Percentiles rank a stretch among this genome's conserved stretches.
These are phyloP conservation scores for Boechera stricta DNA, from an alignment of 345 rosid species.

Conservation along the genomic window DNA sequence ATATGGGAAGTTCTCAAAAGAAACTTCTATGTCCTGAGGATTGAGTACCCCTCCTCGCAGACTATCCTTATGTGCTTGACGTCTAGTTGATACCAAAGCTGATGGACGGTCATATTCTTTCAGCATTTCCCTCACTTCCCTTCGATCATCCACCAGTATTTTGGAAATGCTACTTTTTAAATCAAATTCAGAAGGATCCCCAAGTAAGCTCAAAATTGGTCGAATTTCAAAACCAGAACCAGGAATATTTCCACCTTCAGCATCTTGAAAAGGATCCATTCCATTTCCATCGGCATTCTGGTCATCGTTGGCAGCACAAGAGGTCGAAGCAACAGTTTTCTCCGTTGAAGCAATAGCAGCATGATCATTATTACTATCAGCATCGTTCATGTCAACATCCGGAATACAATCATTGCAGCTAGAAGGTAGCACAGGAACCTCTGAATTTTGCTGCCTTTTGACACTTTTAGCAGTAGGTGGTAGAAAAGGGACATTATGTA, in stretches of 20 bases:
- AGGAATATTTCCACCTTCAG: conserved; percentile 58
- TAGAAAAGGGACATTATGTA: conserved; percentile 56
- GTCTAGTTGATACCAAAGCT: conserved; percentile 54
- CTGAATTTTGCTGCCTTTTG: conserved; percentile 59
- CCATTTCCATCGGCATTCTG: conserved; percentile 58
- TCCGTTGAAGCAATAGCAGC: conserved; percentile 54
- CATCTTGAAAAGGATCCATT: conserved; percentile 57
- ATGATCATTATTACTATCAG: conserved; percentile 57
- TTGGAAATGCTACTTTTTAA: conserved; percentile 62
- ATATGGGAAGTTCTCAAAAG: conserved; percentile 85
- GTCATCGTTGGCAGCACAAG: conserved; percentile 57
- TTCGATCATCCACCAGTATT: conserved; percentile 59
- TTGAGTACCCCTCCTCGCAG: conserved; percentile 65
- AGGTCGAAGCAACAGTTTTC: conserved; percentile 40
- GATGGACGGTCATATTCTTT: conserved; percentile 57
- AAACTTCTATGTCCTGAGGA: conserved; percentile 71
- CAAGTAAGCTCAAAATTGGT: conserved; percentile 72
- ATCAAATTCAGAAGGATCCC: conserved; percentile 61
- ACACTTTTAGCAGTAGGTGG: conserved; percentile 60
- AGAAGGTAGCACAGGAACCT: conserved; percentile 61
- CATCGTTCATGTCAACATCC: conserved; percentile 73
- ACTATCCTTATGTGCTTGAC: conserved; percentile 73
- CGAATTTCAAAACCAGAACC: conserved; percentile 59
- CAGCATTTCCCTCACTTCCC: conserved; percentile 54
- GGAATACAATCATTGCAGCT: conserved; percentile 54